Percentiles rank a stretch among this genome's conserved stretches.
Evolutionary conservation across 352 stramenopile genomes (phyloP).

Genomic region (Pythium chondricola): DNA sequence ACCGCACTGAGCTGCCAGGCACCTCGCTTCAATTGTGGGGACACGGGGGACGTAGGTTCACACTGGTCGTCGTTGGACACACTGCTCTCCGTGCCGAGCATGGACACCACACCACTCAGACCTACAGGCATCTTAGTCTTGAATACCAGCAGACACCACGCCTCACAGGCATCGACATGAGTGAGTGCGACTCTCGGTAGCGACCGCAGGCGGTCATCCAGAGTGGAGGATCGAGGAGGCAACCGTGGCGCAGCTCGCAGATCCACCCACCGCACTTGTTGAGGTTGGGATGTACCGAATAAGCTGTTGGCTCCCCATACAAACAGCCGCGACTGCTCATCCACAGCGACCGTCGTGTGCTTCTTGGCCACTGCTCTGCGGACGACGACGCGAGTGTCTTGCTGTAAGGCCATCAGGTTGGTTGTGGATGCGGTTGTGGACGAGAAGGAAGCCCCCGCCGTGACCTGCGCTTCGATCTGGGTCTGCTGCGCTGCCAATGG

Average conservation of each 20-base stretch:
- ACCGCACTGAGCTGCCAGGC: constrained; percentile 32
- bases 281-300: no score
- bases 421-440: constrained; percentile 1
- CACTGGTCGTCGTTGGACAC: no score
- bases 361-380: constrained; percentile 27
- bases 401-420: constrained; percentile 5
- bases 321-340: constrained; percentile 45
- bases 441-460: constrained; percentile 6
- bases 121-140: constrained; percentile 23
- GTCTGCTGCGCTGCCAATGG: constrained; percentile 23
- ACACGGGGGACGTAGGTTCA: no score
- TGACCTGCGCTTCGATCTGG: constrained; percentile 20
- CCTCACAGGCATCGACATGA: constrained; percentile 33
- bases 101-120: neutral
- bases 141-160: constrained; percentile 45
- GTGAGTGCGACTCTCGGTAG: constrained; percentile 29
- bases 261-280: constrained; percentile 32
- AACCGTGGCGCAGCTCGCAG: constrained; percentile 2
- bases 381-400: constrained; percentile 28
- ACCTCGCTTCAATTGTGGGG: no score
- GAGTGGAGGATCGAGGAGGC: constrained; percentile 31
- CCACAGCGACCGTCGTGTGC: constrained; percentile 30
- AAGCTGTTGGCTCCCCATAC: constrained; percentile 41
- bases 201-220: constrained; percentile 5
- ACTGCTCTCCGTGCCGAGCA: constrained; percentile 1